These are phyloP conservation scores for Pseudozyma pruni DNA, from an alignment of 1,284 basidiomycete genomes.

Conservation along the genomic window DNA sequence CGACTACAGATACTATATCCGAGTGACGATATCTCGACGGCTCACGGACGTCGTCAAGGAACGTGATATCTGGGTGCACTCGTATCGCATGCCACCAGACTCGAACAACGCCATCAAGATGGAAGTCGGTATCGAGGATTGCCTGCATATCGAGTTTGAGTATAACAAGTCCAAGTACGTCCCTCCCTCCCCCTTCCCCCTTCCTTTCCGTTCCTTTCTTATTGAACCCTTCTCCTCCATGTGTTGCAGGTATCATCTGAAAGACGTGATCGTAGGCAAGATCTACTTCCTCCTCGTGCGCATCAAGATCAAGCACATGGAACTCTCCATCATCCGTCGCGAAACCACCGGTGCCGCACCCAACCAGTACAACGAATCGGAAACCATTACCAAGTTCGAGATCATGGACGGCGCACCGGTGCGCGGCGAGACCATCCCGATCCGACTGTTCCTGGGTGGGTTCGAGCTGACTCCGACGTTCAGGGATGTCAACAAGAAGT, in stretches of 20 bases:
- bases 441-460: slow-evolving; percentile 94
- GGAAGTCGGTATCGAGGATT: slow-evolving; percentile 99
- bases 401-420: slow-evolving; percentile 82
- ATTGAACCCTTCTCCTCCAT: not conserved
- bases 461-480: slow-evolving; percentile 99
- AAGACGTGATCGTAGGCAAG: slow-evolving; percentile 99
- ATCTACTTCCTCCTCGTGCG: slow-evolving; percentile 98
- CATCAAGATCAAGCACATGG: slow-evolving; percentile 99
- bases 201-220: not conserved
- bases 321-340: slow-evolving; percentile 94
- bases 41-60: slow-evolving; percentile 94
- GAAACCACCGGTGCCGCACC: slow-evolving; percentile 89
- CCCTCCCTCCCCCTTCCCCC: not conserved
- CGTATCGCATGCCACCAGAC: slow-evolving; percentile 97
- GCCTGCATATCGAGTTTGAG: slow-evolving; percentile 98
- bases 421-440: slow-evolving; percentile 97
- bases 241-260: slow-evolving; percentile 81
- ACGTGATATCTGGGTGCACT: slow-evolving; percentile 95
- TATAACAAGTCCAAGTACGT: slow-evolving; percentile 93
- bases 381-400: slow-evolving; percentile 99
- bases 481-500: slow-evolving; percentile 99
- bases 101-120: slow-evolving; percentile 98
- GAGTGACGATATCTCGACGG: slow-evolving; percentile 86
- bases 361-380: slow-evolving; percentile 98
- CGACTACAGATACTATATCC: slow-evolving; percentile 78